A percentile compares a stretch with the other conserved stretches of the same genome.
These are phyloP conservation scores for Trypanosoma melophagium DNA, from an alignment of 208 protist genomes.

Conservation along the genomic window DNA sequence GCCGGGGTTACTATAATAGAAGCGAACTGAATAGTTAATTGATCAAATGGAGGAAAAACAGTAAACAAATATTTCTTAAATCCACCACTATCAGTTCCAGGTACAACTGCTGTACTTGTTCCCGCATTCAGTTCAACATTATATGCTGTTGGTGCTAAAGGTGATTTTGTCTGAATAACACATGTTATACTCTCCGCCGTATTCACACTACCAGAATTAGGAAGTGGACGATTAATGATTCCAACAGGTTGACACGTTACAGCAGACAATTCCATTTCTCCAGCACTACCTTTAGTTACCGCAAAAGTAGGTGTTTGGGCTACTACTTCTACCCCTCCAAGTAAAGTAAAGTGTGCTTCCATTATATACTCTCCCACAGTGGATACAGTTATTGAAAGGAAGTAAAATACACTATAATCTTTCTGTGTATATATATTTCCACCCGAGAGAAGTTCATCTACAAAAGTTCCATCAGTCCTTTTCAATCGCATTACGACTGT, in stretches of 20 bases:
- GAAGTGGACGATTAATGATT: constrained; percentile 33
- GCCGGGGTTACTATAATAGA: constrained; percentile 38
- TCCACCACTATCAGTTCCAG: constrained; percentile 33
- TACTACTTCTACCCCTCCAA: constrained; percentile 39
- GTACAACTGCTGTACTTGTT: constrained; percentile 33
- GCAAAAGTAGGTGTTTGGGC: constrained; percentile 42
- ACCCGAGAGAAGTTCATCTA: constrained; percentile 36
- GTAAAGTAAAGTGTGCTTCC: constrained; percentile 56
- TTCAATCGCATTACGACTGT: constrained; percentile 51
- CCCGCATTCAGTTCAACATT: constrained; percentile 57
- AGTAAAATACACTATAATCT: constrained; percentile 56
- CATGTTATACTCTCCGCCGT: constrained; percentile 33
- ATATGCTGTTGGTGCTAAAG: constrained; percentile 40
- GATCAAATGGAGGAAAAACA: constrained; percentile 43
- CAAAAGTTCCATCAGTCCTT: constrained; percentile 31
- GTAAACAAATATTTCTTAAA: constrained; percentile 59
- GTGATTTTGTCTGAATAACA: constrained; percentile 34
- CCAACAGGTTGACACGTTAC: constrained; percentile 57
- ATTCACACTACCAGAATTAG: background rate
- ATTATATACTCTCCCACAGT: constrained; percentile 57
- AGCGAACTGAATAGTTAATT: constrained; percentile 50
- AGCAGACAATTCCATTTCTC: background rate
- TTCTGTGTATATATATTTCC: constrained; percentile 42
- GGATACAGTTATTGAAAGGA: constrained; percentile 49
- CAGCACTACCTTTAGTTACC: constrained; percentile 25